Conservation (phyloP, 2,329 filamentous ascomycete species). For the Knoxdaviesia proteae region DNA sequence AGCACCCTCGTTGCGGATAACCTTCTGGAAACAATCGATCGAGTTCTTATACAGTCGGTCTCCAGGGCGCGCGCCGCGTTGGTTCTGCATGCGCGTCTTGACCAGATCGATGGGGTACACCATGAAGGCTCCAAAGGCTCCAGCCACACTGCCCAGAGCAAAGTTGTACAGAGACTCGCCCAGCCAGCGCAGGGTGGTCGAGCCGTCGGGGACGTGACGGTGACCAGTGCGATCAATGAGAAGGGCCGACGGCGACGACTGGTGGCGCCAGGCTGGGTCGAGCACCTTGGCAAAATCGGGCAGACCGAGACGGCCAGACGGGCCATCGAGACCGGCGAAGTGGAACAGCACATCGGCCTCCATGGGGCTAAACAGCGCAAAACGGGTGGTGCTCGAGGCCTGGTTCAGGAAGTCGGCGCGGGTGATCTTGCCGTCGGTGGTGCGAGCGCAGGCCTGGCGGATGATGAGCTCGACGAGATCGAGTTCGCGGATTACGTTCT, state of each 20-base stretch:
- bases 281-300: slow-evolving; percentile 85
- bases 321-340: slow-evolving; percentile 82
- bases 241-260: no score
- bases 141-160: slow-evolving; percentile 67
- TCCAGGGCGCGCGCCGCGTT: slow-evolving; percentile 63
- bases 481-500: slow-evolving; percentile 96
- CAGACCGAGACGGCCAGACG: slow-evolving; percentile 64
- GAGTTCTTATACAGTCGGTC: slow-evolving; percentile 93
- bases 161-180: slow-evolving; percentile 69
- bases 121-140: slow-evolving; percentile 97
- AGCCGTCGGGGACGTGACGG: slow-evolving; percentile 18
- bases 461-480: slow-evolving; percentile 90
- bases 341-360: slow-evolving; percentile 97
- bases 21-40: slow-evolving; percentile 82
- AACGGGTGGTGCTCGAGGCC: slow-evolving; percentile 74
- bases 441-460: slow-evolving; percentile 66
- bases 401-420: slow-evolving; percentile 87
- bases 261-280: slow-evolving; percentile 64
- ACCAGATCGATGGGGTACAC: slow-evolving; percentile 97
- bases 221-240: slow-evolving; percentile 11
- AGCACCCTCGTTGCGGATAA: slow-evolving; percentile 80
- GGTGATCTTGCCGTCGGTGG: slow-evolving; percentile 78
- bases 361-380: slow-evolving; percentile 94
- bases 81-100: slow-evolving; percentile 97
- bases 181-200: slow-evolving; percentile 17